These are phyloP conservation scores for Aurantiochytrium sp. DNA, from an alignment of 108 stramenopile species.

Conservation along the genomic window DNA sequence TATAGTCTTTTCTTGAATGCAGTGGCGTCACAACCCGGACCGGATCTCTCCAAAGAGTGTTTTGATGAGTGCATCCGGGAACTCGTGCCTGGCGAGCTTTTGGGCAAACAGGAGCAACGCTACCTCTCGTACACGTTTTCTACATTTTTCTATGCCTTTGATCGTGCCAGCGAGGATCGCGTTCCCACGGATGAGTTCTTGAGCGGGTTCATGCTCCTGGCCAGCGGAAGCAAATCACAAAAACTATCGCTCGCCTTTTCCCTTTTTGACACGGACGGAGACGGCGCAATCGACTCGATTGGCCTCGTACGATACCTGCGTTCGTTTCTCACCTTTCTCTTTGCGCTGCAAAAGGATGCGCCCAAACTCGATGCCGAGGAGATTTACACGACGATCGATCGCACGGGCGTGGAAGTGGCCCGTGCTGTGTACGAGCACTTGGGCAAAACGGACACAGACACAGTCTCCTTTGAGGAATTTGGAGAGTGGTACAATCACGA, in stretches of 20 bases:
- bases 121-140: constrained; percentile 13
- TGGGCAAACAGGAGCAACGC: background rate
- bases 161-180: constrained; percentile 1
- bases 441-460: background rate
- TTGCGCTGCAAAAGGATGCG: background rate
- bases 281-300: constrained; percentile 26
- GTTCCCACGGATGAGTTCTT: constrained; percentile 37
- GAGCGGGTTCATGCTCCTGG: constrained; percentile 33
- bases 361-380: constrained; percentile 1
- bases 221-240: constrained; percentile 41
- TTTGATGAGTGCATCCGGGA: background rate
- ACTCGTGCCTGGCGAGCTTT: background rate
- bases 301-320: constrained; percentile 38
- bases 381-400: constrained; percentile 14
- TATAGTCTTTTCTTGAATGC: background rate
- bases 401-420: background rate
- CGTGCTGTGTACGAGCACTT: background rate
- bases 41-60: background rate
- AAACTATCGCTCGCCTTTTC: constrained; percentile 43
- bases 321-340: constrained; percentile 14
- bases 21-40: background rate
- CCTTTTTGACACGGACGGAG: constrained; percentile 35
- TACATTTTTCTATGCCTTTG: background rate
- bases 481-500: constrained; percentile 82
- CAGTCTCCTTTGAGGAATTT: constrained; percentile 39